Base-by-base conservation (phyloP, 2,329 filamentous ascomycete species). In the Cytospora schulzeri region DNA sequence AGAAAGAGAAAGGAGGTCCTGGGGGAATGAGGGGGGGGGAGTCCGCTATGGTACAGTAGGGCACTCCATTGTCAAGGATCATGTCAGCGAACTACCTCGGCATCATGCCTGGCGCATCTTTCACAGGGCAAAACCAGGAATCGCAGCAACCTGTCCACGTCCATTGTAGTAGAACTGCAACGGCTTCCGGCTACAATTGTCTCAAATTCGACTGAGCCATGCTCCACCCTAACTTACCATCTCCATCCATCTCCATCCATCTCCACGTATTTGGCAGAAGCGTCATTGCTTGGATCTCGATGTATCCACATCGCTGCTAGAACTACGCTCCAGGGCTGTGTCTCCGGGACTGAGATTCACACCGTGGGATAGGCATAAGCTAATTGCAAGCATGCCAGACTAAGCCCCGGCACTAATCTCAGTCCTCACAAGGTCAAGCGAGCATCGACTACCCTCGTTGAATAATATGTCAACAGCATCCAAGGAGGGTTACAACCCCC, bases 331-430 rank as follows among this genome's bases (percentile, higher is more conserved):
- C 17, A 41, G 2, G 38, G 38, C 38, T 41, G 38, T 41, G 4
- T 41, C 38, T 41, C 38, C 19, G n/a, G 15, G n/a, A n/a, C 17
- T n/a, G 38, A n/a, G 17, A 8, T 48, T 4, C n/a, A 19, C 8
- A 22, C 45, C 22, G n/a, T 48, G 45, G n/a, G 4, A 22, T 24
- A 22, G n/a, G 24, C n/a, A 48, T 29, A 28, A 12, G 35, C 59
- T 50, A 62, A 50, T 29, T 48, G 59, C 35, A 28, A 61, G 26
- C 14, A 26, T 55, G 17, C 22, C 28, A 56, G 52, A 45, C 60
- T 50, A 51, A 51, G 60, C 52, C 52, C 48, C 60, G 17, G 35
- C 52, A 52, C 60, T 56, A 62, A 53, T 45, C 52, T 50, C 38
- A 14, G 50, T 31, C 29, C 55, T 45, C 28, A n/a, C 17, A 29